A percentile compares a stretch with the other conserved stretches of the same genome.
These are phyloP conservation scores for Leptodontidium sp. DNA, from an alignment of 2,329 filamentous ascomycete genomes.

Conservation along the genomic window DNA sequence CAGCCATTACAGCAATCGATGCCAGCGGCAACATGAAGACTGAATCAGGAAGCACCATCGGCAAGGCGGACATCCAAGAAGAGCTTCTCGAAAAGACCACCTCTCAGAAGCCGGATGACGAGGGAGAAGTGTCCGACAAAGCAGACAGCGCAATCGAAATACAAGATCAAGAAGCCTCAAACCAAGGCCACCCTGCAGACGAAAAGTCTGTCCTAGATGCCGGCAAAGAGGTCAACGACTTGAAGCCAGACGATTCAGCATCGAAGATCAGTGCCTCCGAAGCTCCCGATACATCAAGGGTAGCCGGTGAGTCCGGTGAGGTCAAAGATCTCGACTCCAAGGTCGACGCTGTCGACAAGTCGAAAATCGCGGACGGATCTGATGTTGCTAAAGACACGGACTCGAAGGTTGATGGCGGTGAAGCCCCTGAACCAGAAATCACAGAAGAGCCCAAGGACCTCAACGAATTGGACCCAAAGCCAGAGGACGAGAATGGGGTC, in stretches of 20 bases:
- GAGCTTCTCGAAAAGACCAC: conserved; percentile 40
- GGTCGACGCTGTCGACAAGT: not conserved
- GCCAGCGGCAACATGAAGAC: conserved; percentile 64
- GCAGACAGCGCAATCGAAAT: conserved; percentile 19
- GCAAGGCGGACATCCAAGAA: conserved; percentile 50
- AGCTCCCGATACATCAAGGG: not conserved
- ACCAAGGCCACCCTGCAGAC: not conserved
- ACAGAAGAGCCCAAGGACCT: conserved; percentile 14
- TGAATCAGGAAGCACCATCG: conserved; percentile 65
- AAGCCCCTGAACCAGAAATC: not conserved
- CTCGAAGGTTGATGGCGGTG: not conserved
- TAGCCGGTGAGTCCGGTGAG: not conserved
- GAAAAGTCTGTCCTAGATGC: not conserved
- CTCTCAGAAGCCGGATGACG: conserved; percentile 16
- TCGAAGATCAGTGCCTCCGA: not conserved
- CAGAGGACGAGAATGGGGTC: conserved; percentile 5
- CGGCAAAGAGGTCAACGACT: not conserved
- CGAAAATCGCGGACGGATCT: not conserved
- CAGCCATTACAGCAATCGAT: conserved; percentile 71
- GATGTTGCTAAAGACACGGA: conserved; percentile 2
- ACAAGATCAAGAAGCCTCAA: conserved; percentile 8
- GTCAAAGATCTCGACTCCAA: conserved; percentile 11
- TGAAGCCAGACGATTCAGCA: conserved; percentile 11
- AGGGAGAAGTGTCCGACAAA: conserved; percentile 11
- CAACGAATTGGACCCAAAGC: conserved; percentile 14